A percentile compares a stretch with the other conserved stretches of the same genome.
Evolutionary conservation across 2,329 filamentous ascomycete species (phyloP).

Genomic region (Aspergillus sp.): DNA sequence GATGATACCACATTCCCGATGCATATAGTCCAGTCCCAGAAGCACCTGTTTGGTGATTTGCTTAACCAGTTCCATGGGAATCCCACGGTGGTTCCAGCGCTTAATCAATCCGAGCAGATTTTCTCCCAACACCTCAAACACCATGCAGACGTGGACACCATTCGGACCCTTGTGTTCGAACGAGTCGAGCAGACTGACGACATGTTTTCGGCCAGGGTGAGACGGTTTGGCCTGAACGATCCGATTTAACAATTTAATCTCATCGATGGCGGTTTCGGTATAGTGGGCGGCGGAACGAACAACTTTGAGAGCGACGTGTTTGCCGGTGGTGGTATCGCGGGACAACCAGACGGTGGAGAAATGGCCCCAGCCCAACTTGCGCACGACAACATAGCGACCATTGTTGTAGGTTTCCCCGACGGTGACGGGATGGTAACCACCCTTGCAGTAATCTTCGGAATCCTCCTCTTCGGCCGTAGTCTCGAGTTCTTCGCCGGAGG

Average conservation of each 20-base stretch:
- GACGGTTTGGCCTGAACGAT: slow-evolving; percentile 93
- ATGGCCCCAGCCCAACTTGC: slow-evolving; percentile 66
- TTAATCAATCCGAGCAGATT: slow-evolving; percentile 94
- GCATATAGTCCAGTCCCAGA: slow-evolving; percentile 89
- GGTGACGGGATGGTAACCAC: slow-evolving; percentile 91
- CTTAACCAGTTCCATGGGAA: slow-evolving; percentile 93
- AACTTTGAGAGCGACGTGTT: slow-evolving; percentile 96
- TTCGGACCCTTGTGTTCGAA: slow-evolving; percentile 98
- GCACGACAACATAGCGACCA: slow-evolving; percentile 29
- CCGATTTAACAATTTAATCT: slow-evolving; percentile 96
- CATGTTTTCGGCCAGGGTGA: slow-evolving; percentile 89
- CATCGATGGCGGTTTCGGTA: slow-evolving; percentile 96
- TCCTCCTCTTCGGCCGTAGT: slow-evolving; percentile 98
- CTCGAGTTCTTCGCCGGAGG: slow-evolving; percentile 78
- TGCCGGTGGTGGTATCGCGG: slow-evolving; percentile 79
- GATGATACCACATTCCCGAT: slow-evolving; percentile 97
- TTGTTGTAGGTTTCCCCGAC: slow-evolving; percentile 98
- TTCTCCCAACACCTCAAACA: slow-evolving; percentile 95
- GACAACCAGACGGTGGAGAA: slow-evolving; percentile 94
- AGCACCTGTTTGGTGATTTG: slow-evolving; percentile 98
- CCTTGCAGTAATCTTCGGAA: slow-evolving; percentile 98
- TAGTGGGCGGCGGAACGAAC: slow-evolving; percentile 97
- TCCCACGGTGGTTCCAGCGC: slow-evolving; percentile 95
- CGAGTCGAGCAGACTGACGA: slow-evolving; percentile 91
- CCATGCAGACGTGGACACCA: slow-evolving; percentile 97